Percentiles rank a stretch among this genome's conserved stretches.
Evolutionary conservation across 108 stramenopile species (phyloP).

Genomic region (Skeletonema potamos): DNA sequence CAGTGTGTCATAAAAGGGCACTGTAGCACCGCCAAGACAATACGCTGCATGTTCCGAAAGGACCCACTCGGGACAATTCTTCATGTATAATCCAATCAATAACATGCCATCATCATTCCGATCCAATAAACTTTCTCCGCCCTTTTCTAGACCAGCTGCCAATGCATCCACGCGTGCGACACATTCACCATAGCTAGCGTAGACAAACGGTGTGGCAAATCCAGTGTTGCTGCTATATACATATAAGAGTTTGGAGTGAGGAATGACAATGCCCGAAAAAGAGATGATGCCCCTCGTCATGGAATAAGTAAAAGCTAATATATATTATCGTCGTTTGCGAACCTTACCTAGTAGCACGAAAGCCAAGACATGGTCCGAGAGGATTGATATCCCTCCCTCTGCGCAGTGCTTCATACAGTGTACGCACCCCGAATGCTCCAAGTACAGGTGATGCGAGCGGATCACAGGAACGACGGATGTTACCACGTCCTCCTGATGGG

Average conservation of each 20-base stretch:
- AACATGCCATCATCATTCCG: slow-evolving; percentile 70
- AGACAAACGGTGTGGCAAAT: slow-evolving; percentile 85
- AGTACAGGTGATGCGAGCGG: slow-evolving; percentile 60
- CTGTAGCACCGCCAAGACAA: slow-evolving; percentile 77
- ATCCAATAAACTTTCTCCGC: slow-evolving; percentile 48
- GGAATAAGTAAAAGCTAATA: no score
- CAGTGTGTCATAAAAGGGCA: slow-evolving; percentile 95
- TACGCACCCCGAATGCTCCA: slow-evolving; percentile 62
- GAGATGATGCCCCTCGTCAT: no score
- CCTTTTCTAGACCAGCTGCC: slow-evolving; percentile 72
- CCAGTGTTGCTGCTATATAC: slow-evolving; percentile 48
- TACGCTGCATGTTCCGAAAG: slow-evolving; percentile 90
- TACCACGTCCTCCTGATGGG: slow-evolving; percentile 17
- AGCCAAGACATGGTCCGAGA: slow-evolving; percentile 81
- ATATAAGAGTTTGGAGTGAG: no score
- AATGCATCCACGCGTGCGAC: slow-evolving; percentile 76
- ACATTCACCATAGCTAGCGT: slow-evolving; percentile 75
- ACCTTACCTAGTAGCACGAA: slow-evolving; percentile 55
- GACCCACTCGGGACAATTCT: slow-evolving; percentile 94
- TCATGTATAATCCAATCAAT: slow-evolving; percentile 87
- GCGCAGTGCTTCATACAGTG: slow-evolving; percentile 82
- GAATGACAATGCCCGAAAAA: no score
- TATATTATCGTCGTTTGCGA: no score
- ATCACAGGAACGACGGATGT: slow-evolving; percentile 48
- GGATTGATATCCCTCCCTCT: slow-evolving; percentile 74